Evolutionary conservation across 768 basidiomycete species (phyloP).

Genomic region (Suillus bovinus): DNA sequence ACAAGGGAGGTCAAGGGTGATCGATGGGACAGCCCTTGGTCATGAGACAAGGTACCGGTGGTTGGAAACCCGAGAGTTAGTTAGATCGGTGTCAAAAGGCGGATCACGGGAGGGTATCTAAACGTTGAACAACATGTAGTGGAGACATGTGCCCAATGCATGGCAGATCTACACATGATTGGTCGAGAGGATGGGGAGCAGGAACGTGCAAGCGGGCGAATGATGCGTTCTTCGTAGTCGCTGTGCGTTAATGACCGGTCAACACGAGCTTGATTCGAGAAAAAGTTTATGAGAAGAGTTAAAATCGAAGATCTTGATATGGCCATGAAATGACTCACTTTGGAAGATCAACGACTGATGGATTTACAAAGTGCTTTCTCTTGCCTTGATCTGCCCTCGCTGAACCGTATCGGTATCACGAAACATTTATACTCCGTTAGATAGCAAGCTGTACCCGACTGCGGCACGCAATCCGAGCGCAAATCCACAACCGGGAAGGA

Average conservation of each 20-base stretch:
- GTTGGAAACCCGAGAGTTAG: conserved; percentile 6
- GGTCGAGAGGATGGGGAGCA: not conserved
- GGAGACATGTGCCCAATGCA: conserved; percentile 5
- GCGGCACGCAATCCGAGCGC: conserved; percentile 2
- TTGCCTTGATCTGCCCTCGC: not conserved
- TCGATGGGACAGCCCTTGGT: conserved; percentile 21
- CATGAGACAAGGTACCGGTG: conserved; percentile 18
- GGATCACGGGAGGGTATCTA: conserved; percentile 6
- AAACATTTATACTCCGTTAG: not conserved
- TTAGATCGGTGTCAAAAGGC: not conserved
- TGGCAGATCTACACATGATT: conserved; percentile 2
- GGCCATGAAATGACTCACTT: not conserved
- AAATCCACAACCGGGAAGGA: too few relatives aligned
- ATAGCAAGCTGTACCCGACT: not conserved
- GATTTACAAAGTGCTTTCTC: too few relatives aligned
- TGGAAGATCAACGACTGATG: conserved; percentile 7
- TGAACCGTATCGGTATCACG: not conserved
- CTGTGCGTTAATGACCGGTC: conserved; percentile 26
- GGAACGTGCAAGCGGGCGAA: conserved; percentile 10
- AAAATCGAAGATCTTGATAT: conserved; percentile 15
- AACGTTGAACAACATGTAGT: not conserved
- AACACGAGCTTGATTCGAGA: not conserved
- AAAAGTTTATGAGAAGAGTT: conserved; percentile 2
- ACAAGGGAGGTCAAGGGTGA: conserved; percentile 8
- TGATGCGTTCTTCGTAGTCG: conserved; percentile 12